Percentiles rank a stretch among this genome's conserved stretches.
Conservation (phyloP, 495 filamentous ascomycete genomes). For the Hypoxylon lienhwacheense region DNA sequence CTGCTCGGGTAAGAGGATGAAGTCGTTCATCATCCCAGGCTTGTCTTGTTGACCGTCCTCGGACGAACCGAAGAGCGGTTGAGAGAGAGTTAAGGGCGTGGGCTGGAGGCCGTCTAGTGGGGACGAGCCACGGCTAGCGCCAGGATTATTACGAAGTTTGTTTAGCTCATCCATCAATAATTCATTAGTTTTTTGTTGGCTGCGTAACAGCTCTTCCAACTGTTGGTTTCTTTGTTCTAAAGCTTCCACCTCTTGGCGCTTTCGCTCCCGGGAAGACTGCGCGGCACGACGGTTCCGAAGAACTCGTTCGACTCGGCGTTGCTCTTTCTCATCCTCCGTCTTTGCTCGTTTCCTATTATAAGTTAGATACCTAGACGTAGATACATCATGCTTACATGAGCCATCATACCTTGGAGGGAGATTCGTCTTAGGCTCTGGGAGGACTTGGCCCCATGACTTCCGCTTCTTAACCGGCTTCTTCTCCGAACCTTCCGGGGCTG, state of each 20-base stretch:
- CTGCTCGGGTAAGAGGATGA: slow-evolving; percentile 41
- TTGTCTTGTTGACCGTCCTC: slow-evolving; percentile 39
- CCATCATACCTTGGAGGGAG: slow-evolving; percentile 81
- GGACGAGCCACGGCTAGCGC: slow-evolving; percentile 47
- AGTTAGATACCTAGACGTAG: slow-evolving; percentile 18
- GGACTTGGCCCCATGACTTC: slow-evolving; percentile 98
- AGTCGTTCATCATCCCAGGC: slow-evolving; percentile 41
- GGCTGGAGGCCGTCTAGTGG: slow-evolving; percentile 43
- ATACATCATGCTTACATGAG: neutral
- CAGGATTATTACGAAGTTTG: slow-evolving; percentile 60
- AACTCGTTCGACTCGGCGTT: slow-evolving; percentile 94
- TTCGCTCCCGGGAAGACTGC: slow-evolving; percentile 93
- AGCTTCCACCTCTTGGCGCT: slow-evolving; percentile 89
- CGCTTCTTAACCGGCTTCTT: slow-evolving; percentile 91
- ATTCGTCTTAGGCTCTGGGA: slow-evolving; percentile 95
- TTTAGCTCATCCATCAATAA: slow-evolving; percentile 66
- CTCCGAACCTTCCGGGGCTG: slow-evolving; percentile 44
- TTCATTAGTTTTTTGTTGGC: slow-evolving; percentile 67
- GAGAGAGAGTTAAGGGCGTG: slow-evolving; percentile 54
- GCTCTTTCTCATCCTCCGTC: slow-evolving; percentile 98
- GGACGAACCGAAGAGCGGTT: slow-evolving; percentile 51
- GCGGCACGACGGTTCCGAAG: slow-evolving; percentile 94
- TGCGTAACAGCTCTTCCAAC: slow-evolving; percentile 64
- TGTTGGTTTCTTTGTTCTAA: slow-evolving; percentile 76
- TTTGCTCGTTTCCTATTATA: slow-evolving; percentile 85